Evolutionary conservation across 306 rosid species (phyloP).

Genomic region (Clitoria ternatea): DNA sequence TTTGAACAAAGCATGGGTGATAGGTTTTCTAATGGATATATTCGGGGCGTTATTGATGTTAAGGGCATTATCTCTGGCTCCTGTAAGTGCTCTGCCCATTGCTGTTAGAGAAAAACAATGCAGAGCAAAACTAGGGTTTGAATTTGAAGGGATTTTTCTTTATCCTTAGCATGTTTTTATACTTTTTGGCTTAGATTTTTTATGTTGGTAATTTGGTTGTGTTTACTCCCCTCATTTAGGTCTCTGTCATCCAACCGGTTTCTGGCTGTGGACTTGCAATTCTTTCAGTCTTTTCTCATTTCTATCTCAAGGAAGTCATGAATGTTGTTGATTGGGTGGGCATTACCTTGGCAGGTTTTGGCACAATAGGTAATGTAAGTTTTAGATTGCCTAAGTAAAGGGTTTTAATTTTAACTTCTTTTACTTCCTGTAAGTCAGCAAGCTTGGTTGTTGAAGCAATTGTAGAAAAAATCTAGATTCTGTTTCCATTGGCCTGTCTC

Average conservation of each 20-base stretch:
- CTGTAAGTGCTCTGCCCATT: constrained; percentile 54
- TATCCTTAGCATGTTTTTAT: constrained; percentile 3
- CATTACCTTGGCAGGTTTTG: constrained; percentile 83
- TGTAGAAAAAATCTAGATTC: neutral
- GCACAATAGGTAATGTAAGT: constrained; percentile 96
- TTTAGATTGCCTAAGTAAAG: constrained; percentile 14
- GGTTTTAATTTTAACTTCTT: neutral
- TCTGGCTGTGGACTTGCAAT: constrained; percentile 97
- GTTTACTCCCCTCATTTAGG: constrained; percentile 56
- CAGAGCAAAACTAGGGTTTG: neutral
- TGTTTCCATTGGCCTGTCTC: neutral
- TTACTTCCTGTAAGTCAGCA: neutral
- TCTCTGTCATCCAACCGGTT: constrained; percentile 94
- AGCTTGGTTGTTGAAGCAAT: neutral
- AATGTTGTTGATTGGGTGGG: constrained; percentile 94
- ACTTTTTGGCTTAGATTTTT: neutral
- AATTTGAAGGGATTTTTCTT: neutral
- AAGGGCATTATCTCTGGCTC: constrained; percentile 91
- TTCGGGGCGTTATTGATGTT: constrained; percentile 88
- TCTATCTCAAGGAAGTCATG: constrained; percentile 93
- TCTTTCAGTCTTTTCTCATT: constrained; percentile 91
- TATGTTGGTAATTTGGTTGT: constrained; percentile 13
- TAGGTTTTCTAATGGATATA: constrained; percentile 91
- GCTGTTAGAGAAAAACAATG: neutral
- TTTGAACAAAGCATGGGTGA: constrained; percentile 72